Percentiles rank a stretch among this genome's conserved stretches.
phyloP scores from a whole-genome alignment of 352 stramenopile species.

The Thalassiosira hispida region DNA sequence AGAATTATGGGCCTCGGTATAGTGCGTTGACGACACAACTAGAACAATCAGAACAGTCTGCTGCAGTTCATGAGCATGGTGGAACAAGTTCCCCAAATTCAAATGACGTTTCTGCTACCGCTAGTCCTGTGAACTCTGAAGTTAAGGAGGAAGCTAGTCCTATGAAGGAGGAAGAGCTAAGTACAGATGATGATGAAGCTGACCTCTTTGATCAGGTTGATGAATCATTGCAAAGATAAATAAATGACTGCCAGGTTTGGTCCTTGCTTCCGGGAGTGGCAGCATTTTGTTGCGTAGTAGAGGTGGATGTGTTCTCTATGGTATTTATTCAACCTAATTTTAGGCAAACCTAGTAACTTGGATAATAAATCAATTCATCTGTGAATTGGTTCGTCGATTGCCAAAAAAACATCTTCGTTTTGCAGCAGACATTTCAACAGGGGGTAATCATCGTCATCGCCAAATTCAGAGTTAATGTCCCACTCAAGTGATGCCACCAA shows the following conservation, averaged over 20 bases:
- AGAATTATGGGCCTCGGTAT: slow-evolving; percentile 25
- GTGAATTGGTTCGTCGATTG: slow-evolving; percentile 52
- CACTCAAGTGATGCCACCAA: slow-evolving; percentile 82
- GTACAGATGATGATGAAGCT: slow-evolving; percentile 1
- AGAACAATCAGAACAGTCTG: not conserved
- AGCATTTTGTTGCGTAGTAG: no score
- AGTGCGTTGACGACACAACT: not conserved
- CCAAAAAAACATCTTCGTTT: slow-evolving; percentile 81
- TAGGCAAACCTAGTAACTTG: no score
- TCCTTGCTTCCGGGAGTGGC: no score
- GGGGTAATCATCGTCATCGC: slow-evolving; percentile 69
- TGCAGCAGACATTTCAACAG: slow-evolving; percentile 82
- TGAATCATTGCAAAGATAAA: slow-evolving; percentile 2
- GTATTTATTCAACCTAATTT: no score
- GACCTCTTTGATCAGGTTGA: slow-evolving; percentile 11
- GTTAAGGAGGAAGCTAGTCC: not conserved
- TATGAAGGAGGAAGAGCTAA: not conserved
- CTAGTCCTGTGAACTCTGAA: not conserved
- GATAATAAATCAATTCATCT: no score
- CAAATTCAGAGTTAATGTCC: slow-evolving; percentile 75
- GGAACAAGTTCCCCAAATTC: slow-evolving; percentile 16
- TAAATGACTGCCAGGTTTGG: no score
- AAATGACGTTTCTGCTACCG: slow-evolving; percentile 1
- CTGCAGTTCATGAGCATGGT: slow-evolving; percentile 17
- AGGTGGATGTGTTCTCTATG: no score